Conservation (phyloP, 352 stramenopile species). For the Thraustochytrium sp. region DNA sequence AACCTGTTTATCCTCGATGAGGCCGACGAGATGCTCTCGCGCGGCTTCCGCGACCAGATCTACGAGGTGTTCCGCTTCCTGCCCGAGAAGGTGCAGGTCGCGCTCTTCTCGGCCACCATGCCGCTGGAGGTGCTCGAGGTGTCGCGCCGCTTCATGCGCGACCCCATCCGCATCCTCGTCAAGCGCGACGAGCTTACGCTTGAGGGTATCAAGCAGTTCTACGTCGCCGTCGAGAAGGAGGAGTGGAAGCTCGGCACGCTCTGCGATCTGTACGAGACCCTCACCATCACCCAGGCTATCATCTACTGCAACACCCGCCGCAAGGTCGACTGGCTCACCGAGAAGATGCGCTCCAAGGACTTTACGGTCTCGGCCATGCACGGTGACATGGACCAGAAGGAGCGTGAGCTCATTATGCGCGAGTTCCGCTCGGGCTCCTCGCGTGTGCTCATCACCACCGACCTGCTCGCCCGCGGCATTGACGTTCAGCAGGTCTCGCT, state of each 20-base stretch:
- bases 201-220: conserved; percentile 97
- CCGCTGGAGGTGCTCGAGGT: conserved; percentile 89
- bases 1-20: conserved; percentile 94
- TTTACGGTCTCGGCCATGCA: conserved; percentile 96
- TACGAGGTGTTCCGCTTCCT: conserved; percentile 92
- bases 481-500: conserved; percentile 95
- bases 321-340: conserved; percentile 93
- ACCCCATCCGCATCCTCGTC: conserved; percentile 90
- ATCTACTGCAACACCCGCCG: conserved; percentile 98
- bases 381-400: conserved; percentile 90
- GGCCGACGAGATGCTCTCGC: conserved; percentile 95
- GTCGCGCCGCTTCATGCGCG: conserved; percentile 95
- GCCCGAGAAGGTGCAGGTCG: conserved; percentile 57
- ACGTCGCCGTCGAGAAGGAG: conserved; percentile 94
- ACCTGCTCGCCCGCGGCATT: conserved; percentile 91
- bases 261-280: conserved; percentile 95
- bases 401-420: conserved; percentile 90
- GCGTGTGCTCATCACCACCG: conserved; percentile 93
- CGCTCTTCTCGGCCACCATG: conserved; percentile 86
- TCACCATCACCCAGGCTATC: conserved; percentile 97
- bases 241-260: conserved; percentile 99
- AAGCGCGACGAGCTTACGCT: conserved; percentile 94
- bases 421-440: conserved; percentile 86
- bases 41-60: conserved; percentile 97
- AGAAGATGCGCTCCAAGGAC: conserved; percentile 90